Percentiles rank a stretch among this genome's conserved stretches.
phyloP scores from a whole-genome alignment of 441 rosid genomes.

The Adansonia madagascariensis region DNA sequence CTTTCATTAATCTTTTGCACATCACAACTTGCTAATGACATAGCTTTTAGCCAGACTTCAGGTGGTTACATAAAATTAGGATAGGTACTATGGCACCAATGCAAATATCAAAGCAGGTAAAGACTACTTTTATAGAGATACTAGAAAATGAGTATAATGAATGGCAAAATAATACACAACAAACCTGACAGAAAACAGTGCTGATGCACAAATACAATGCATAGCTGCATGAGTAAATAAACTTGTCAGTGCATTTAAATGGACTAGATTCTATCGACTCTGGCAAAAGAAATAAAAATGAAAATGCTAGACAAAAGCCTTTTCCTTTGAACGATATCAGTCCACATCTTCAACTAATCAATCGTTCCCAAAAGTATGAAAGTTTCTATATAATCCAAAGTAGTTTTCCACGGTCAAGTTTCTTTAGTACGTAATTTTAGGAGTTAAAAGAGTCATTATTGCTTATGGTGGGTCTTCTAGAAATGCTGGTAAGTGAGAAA shows the following conservation, averaged over 20 bases:
- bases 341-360: neutral
- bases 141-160: neutral
- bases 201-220: constrained; percentile 61
- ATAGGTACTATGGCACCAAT: neutral
- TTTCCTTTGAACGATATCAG: neutral
- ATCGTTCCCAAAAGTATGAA: neutral
- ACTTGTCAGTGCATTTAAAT: constrained; percentile 20
- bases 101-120: neutral
- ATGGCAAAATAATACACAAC: constrained; percentile 27
- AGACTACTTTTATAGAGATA: neutral
- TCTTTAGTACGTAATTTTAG: neutral
- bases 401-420: neutral
- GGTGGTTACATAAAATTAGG: neutral
- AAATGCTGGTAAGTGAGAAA: neutral
- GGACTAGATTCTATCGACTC: neutral
- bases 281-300: neutral
- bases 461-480: constrained; percentile 3
- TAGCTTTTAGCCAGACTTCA: constrained; percentile 4
- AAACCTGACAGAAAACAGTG: constrained; percentile 73
- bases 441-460: constrained; percentile 14
- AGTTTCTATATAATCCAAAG: neutral
- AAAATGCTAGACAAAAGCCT: constrained; percentile 1
- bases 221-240: constrained; percentile 55
- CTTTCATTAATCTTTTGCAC: neutral
- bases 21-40: neutral